Conservation (phyloP, 1,139 yeast genomes). For the Kodamaea derodonti region DNA sequence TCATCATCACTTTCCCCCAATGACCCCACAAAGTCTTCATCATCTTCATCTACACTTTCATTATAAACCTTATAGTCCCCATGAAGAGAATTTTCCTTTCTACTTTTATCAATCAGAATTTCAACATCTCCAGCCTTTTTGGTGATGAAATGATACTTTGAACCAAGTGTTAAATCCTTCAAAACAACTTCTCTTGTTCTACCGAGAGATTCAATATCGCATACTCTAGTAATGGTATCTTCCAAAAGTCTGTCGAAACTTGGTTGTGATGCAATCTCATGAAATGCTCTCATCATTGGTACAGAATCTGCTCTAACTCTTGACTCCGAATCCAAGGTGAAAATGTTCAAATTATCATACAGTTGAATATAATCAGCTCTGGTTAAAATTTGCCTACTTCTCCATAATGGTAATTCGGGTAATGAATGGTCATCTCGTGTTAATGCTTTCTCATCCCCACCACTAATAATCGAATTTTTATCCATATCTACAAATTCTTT, state of each 20-base stretch:
- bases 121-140: constrained; percentile 11
- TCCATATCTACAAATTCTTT: constrained; percentile 72
- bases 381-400: constrained; percentile 83
- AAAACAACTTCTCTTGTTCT: constrained; percentile 77
- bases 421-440: constrained; percentile 42
- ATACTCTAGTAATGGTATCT: constrained; percentile 69
- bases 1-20: constrained; percentile 28
- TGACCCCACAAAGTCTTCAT: constrained; percentile 3
- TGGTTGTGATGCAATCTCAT: constrained; percentile 70
- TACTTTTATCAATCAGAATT: constrained; percentile 14
- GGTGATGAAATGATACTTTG: constrained; percentile 25
- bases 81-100: constrained; percentile 19
- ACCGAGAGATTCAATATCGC: constrained; percentile 73
- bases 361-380: constrained; percentile 74
- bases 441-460: constrained; percentile 12
- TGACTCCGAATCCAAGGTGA: constrained; percentile 72
- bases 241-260: constrained; percentile 66
- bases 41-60: constrained; percentile 13
- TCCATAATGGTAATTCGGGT: constrained; percentile 78
- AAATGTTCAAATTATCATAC: constrained; percentile 72
- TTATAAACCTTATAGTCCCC: constrained; percentile 17
- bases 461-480: constrained; percentile 29
- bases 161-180: constrained; percentile 63
- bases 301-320: constrained; percentile 78
- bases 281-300: constrained; percentile 88